phyloP scores from a whole-genome alignment of 495 filamentous ascomycete species.

The Hypoxylon cercidicola region DNA sequence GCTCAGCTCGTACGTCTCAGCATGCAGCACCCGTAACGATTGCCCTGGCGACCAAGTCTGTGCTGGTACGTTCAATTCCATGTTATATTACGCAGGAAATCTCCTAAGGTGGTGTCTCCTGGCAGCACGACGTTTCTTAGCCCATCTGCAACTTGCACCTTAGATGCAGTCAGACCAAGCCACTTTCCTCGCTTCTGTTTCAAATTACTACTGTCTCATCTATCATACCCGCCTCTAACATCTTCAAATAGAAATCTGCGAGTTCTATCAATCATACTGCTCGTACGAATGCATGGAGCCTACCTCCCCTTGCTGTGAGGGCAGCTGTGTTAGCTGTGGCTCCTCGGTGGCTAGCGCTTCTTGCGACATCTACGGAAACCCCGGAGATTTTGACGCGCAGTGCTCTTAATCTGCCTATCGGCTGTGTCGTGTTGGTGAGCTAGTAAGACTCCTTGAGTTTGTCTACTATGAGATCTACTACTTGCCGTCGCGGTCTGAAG shows the following conservation, averaged over 20 bases:
- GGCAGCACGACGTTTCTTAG: too few relatives aligned
- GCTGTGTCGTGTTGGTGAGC: background rate
- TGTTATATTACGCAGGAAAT: background rate
- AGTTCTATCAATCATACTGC: conserved; percentile 1
- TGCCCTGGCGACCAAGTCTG: conserved; percentile 1
- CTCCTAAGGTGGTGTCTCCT: too few relatives aligned
- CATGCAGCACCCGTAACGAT: conserved; percentile 1
- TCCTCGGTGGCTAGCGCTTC: background rate
- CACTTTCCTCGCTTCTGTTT: too few relatives aligned
- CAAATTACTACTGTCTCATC: too few relatives aligned
- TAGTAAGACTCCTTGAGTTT: background rate
- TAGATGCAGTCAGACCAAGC: too few relatives aligned
- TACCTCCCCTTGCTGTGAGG: background rate
- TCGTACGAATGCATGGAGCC: conserved; percentile 2
- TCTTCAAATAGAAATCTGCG: background rate
- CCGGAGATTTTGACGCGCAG: background rate
- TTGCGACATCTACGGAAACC: background rate
- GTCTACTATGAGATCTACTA: too few relatives aligned
- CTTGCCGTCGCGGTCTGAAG: too few relatives aligned
- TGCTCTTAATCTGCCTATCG: background rate
- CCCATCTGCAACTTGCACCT: too few relatives aligned
- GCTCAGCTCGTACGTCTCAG: background rate
- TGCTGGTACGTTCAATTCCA: background rate
- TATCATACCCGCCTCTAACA: background rate
- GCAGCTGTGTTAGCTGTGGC: background rate